These are phyloP conservation scores for Harrya chromipes DNA, from an alignment of 768 basidiomycete species.

Conservation along the genomic window DNA sequence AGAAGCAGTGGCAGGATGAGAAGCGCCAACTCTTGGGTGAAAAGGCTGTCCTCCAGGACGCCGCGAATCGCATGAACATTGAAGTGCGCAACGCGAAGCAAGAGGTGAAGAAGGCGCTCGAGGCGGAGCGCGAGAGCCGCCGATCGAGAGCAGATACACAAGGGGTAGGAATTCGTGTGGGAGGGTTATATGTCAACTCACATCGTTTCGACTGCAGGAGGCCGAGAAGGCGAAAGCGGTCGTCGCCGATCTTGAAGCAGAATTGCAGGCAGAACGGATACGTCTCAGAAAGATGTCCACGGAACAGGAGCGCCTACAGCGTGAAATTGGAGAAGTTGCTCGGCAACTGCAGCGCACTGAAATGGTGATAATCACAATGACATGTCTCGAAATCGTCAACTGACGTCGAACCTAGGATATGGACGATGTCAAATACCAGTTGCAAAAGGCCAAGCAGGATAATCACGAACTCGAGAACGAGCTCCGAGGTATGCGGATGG, in stretches of 20 bases:
- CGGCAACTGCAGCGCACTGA: constrained; percentile 69
- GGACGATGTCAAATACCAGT: constrained; percentile 67
- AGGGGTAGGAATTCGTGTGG: constrained; percentile 39
- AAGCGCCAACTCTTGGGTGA: constrained; percentile 61
- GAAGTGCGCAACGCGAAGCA: constrained; percentile 59
- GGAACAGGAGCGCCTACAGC: constrained; percentile 60
- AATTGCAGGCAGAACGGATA: constrained; percentile 67
- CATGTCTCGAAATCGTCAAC: neutral
- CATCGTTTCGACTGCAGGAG: constrained; percentile 44
- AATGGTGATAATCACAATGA: constrained; percentile 41
- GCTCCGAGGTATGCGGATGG: constrained; percentile 53
- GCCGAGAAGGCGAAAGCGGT: constrained; percentile 62
- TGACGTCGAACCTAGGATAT: constrained; percentile 56
- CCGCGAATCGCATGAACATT: constrained; percentile 60
- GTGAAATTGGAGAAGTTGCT: constrained; percentile 63
- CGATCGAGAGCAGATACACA: constrained; percentile 50
- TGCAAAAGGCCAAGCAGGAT: constrained; percentile 68
- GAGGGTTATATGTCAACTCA: constrained; percentile 2
- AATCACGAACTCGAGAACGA: constrained; percentile 73
- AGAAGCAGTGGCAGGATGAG: constrained; percentile 68
- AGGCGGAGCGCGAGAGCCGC: constrained; percentile 50
- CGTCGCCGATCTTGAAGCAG: constrained; percentile 66
- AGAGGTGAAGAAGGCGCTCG: constrained; percentile 51
- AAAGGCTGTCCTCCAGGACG: constrained; percentile 69
- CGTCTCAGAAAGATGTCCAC: constrained; percentile 59